Evolutionary conservation across 2,329 filamentous ascomycete species (phyloP).

Genomic region (Fusarium sterilihyphosum): DNA sequence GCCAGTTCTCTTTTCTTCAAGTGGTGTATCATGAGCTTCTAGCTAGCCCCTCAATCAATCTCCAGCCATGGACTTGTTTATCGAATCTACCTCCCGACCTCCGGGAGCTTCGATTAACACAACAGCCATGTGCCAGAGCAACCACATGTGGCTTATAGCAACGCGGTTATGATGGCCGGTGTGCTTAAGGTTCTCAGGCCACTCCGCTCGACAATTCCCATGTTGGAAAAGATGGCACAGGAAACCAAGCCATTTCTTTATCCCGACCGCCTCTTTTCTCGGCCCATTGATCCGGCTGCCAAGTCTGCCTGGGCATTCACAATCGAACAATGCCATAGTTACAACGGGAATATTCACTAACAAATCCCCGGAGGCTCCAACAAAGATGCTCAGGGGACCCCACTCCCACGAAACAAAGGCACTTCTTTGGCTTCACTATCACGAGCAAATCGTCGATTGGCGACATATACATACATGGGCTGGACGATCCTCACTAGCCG

Average conservation of each 20-base stretch:
- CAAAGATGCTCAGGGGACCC: conserved; percentile 16
- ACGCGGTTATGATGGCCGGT: conserved; percentile 1
- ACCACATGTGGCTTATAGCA: conserved; percentile 26
- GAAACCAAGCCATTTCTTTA: conserved; percentile 7
- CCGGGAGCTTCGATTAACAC: conserved; percentile 17
- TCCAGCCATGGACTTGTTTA: conserved; percentile 12
- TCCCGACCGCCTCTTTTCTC: conserved; percentile 32
- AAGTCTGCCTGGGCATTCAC: conserved; percentile 35
- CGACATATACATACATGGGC: conserved; percentile 25
- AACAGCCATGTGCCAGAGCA: conserved; percentile 22
- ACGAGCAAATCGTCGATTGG: conserved; percentile 42
- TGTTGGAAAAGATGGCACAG: conserved; percentile 13
- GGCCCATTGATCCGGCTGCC: conserved; percentile 39
- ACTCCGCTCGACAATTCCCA: conserved; percentile 23
- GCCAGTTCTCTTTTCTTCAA: background rate
- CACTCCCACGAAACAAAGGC: conserved; percentile 37
- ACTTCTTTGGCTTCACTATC: conserved; percentile 13
- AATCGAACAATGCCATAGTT: conserved; percentile 14
- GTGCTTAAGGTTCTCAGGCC: conserved; percentile 13
- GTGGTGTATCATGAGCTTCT: conserved; percentile 6
- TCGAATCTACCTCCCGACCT: background rate
- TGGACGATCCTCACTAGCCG: conserved; percentile 35
- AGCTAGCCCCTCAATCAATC: background rate
- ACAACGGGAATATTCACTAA: conserved; percentile 31
- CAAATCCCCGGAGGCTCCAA: conserved; percentile 22